phyloP scores from a whole-genome alignment of 1,139 yeast genomes.

The Candida pseudoviswanathii region DNA sequence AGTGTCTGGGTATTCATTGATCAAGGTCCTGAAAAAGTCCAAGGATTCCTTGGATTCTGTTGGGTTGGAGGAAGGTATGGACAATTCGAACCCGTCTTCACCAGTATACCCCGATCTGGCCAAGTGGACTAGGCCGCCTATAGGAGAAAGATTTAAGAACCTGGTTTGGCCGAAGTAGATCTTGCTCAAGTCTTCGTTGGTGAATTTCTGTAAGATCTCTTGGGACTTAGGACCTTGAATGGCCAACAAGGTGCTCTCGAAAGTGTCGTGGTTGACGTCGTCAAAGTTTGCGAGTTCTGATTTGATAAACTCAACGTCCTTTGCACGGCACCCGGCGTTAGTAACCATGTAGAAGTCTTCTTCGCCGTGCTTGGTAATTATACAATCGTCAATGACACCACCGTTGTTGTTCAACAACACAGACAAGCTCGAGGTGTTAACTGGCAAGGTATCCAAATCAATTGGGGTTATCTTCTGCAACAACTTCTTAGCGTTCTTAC shows the following conservation, averaged over 20 bases:
- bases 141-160: constrained; percentile 51
- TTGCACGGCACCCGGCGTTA: constrained; percentile 91
- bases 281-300: constrained; percentile 47
- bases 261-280: constrained; percentile 59
- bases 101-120: constrained; percentile 98
- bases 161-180: constrained; percentile 78
- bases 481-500: constrained; percentile 67
- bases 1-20: constrained; percentile 55
- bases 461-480: constrained; percentile 85
- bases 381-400: constrained; percentile 91
- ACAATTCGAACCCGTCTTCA: constrained; percentile 95
- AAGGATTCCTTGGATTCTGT: constrained; percentile 48
- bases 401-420: constrained; percentile 75
- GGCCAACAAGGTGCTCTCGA: constrained; percentile 82
- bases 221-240: constrained; percentile 90
- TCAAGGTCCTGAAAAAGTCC: constrained; percentile 62
- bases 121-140: constrained; percentile 56
- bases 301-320: constrained; percentile 68
- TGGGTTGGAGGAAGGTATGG: constrained; percentile 61
- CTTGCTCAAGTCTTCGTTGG: constrained; percentile 56
- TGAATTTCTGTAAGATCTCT: constrained; percentile 62
- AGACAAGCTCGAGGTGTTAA: constrained; percentile 70
- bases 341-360: constrained; percentile 88
- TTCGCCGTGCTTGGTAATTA: constrained; percentile 82
- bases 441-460: constrained; percentile 59